Base-by-base conservation (phyloP, 2,329 filamentous ascomycete species). In the Cladosporium sp. region DNA sequence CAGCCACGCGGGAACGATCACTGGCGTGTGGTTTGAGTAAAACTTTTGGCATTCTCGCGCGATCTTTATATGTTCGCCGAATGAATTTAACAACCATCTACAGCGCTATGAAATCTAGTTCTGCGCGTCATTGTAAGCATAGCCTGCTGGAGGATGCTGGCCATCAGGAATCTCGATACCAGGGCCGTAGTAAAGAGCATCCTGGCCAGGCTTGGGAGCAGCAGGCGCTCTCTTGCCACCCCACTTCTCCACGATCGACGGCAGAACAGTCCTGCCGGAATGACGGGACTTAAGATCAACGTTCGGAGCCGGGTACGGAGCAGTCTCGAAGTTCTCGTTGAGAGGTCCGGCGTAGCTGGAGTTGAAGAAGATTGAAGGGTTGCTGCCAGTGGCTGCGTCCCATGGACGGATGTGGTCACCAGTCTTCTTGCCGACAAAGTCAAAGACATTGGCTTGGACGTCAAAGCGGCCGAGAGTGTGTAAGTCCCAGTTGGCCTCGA, bases 381-480 rank as follows among this genome's bases (percentile, higher is more conserved):
- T 69, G 50, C 58, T 18, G 29, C 68, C 69, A 4, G 74, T 75
- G 7, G 71, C 73, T 14, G 69, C 72, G n/a, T 67, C 62, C 62
- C 70, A 72, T 5, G 69, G 46, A 31, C 69, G 68, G 56, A 75
- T 70, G 29, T 68, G 62, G 59, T 78, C 76, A n/a, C 75, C 74
- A 29, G 76, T 78, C 67, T 74, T 67, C 21, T 76, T 68, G 8
- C 77, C 77, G 37, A 79, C 77, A 40, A 76, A 56, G 46, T 72
- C 67, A 73, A 80, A 81, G 16, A 82, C 79, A 67, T 82, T 82
- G 40, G 80, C 80, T 50, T 80, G 80, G 2, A 81, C 78, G 61
- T 82, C 80, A 77, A 78, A 82, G 14, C 80, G 78, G 12, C 80
- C 80, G 8, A 82, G 78, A 0, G 79, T 81, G 70, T 79, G 73